Evolutionary conservation across 495 filamentous ascomycete species (phyloP), one percentile per base, ranked within the genome.

Genomic region (Neohortaea acidophila): DNA sequence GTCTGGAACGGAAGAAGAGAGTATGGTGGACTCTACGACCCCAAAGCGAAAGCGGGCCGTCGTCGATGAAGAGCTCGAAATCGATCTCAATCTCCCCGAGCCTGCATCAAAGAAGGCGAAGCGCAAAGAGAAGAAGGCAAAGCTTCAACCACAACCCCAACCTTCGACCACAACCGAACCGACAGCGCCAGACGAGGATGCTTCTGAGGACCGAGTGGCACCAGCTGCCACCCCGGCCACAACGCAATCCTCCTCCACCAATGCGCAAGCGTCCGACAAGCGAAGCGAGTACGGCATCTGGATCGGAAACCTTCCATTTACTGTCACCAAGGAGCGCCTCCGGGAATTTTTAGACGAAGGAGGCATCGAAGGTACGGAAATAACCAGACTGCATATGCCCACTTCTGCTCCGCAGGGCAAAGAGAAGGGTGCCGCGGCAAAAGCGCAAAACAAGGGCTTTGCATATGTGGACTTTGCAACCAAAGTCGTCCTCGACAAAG

Each of bases 251-350:
- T 3, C 2, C 11, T 10, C 21, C 22, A n/a, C 22, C 1, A 3
- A 24, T 26, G 25, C 32, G 27, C 36, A 10, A 33, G 65, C 36
- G 67, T 47, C 37, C 21, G 51, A 4, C 34, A 44, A 7, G 72
- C 78, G 82, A 33, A 82, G 82, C 5, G 72, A 79, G 11, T 70
- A 81, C 56, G 82, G 87, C 24, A 69, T 96, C 37, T 99, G 89
- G 89, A 84, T 99, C 45, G 89, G 89, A 44, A 99, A 99, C 60
- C 61, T 99, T 21, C 71, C 74, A 10, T 99, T 83, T 64, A 69
- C 68, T n/a, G 59, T 73, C 21, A 86, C 75, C 36, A 73, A 78
- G 44, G 60, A 66, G 7, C 77, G 82, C 40, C 63, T 97, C 32
- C 69, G 73, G 39, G 66, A 64, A 25, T 94, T 91, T 63, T 59